Percentiles rank a stretch among this genome's conserved stretches.
These are phyloP conservation scores for Salvia miltiorrhiza DNA, from an alignment of 257 asterid species.

Conservation along the genomic window DNA sequence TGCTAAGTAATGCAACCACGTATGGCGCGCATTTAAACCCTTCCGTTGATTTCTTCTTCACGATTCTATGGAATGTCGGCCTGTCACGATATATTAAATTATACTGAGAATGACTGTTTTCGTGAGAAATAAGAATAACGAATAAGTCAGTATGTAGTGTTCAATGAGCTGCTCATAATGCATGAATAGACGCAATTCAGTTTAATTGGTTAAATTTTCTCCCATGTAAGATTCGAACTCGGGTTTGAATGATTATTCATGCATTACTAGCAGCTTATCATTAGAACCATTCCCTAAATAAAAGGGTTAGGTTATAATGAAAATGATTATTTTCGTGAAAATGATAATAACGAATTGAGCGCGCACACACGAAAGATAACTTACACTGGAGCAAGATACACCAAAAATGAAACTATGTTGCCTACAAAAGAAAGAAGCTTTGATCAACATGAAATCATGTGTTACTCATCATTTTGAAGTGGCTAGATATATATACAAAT, in stretches of 20 bases:
- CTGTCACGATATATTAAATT: constrained; percentile 22
- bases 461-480: neutral
- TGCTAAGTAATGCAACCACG: constrained; percentile 41
- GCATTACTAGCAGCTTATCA: no score
- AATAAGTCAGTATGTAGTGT: neutral
- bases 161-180: no score
- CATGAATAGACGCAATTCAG: no score
- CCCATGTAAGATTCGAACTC: no score
- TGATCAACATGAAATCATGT: constrained; percentile 3
- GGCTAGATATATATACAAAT: neutral
- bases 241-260: no score
- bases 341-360: no score
- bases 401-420: constrained; percentile 38
- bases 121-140: no score
- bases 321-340: no score
- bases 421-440: constrained; percentile 29
- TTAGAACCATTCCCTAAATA: no score
- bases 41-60: constrained; percentile 49
- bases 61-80: constrained; percentile 43
- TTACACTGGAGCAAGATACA: constrained; percentile 53
- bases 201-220: no score
- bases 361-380: neutral
- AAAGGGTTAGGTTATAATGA: no score
- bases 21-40: constrained; percentile 49
- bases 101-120: no score